Base-by-base conservation (phyloP, 2,329 filamentous ascomycete species). In the Cytospora leucostoma region DNA sequence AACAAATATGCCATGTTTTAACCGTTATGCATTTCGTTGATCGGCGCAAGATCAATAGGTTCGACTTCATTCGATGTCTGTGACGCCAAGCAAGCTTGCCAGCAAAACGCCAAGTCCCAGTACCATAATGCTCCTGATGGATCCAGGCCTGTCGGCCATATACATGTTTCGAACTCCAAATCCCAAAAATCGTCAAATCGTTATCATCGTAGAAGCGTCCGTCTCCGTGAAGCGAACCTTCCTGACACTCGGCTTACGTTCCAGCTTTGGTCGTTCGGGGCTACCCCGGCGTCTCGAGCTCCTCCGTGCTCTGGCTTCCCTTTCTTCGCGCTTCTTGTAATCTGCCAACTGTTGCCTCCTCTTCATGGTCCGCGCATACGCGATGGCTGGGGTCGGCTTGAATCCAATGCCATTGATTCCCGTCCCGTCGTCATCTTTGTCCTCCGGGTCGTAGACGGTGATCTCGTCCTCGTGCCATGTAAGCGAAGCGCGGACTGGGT, bases 401-500 rank as follows among this genome's bases (percentile, higher is more conserved):
- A 89, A 89, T 0, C 87, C 87, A 65, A 89, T 85, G 6, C 87
- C 87, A 71, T 89, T 88, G 70, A 89, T 85, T 27, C 87, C 87
- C 4, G 82, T 84, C 57, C 87, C 87, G 70, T 89, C 87, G 69
- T 89, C 87, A 66, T 89, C 86, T 66, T 83, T 80, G 70, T 89
- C 87, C 49, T 85, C 78, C 0, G 85, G 84, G 68, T 88, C 83
- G 72, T 88, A 87, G 34, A 88, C 79, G 1, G 87, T 89, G 65
- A 89, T 89, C 70, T 89, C 87, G 68, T 88, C 83, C 67, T 88
- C 85, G 69, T 86, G 85, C 87, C 87, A 89, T 1, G 87, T 89
- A 59, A 88, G 76, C 3, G 84, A 80, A 7, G 85, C 84, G 40
- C 85, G 79, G 11, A 86, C 71, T 0, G 84, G 83, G 61, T 86